Evolutionary conservation across 768 basidiomycete genomes (phyloP), one percentile per base, ranked within the genome.

Genomic region (Udeniomyces megalosporus): DNA sequence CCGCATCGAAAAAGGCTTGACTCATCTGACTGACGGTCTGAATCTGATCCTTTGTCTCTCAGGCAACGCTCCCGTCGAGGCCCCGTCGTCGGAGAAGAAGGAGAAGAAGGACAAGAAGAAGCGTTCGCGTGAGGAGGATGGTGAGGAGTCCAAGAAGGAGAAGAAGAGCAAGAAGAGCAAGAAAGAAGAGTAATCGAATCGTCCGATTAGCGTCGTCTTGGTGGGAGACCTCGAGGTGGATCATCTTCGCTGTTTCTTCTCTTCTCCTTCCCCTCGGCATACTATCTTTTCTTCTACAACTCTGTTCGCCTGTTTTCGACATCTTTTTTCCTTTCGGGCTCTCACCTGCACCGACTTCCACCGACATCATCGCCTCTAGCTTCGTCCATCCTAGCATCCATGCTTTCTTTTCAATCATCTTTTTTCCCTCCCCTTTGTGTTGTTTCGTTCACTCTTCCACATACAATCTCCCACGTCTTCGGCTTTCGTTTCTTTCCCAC

Each of bases 51-150:
- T 17, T 24, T 22, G 8, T 28, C 24, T 46, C 44, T n/a, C 28
- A 14, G 22, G 20, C 12, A 20, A 29, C 31, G 42, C 38, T 28
- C n/a, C 35, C 35, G 14, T 22, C 28, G 42, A 11, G 17, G 60
- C 15, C 31, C 32, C 35, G n/a, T 6, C 24, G 32, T 50, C 52
- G 50, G 60, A 60, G 22, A 60, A 60, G 60, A 45, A 52, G 45
- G 69, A 71, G 57, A 74, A 76, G 70, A 70, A 71, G 67, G 68
- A 67, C 14, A 76, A 75, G 71, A 76, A 76, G 71, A 61, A 74
- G 60, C 61, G 71, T 58, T 71, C 71, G 45, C 66, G 68, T 34
- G 74, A 73, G 49, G 66, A 46, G 28, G 68, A 29, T 15, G 59
- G 47, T n/a, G 60, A 57, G 38, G 67, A 58, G 28, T 67, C 56